Evolutionary conservation across 2,329 filamentous ascomycete genomes (phyloP).

Genomic region (Zymoseptoria tritici): DNA sequence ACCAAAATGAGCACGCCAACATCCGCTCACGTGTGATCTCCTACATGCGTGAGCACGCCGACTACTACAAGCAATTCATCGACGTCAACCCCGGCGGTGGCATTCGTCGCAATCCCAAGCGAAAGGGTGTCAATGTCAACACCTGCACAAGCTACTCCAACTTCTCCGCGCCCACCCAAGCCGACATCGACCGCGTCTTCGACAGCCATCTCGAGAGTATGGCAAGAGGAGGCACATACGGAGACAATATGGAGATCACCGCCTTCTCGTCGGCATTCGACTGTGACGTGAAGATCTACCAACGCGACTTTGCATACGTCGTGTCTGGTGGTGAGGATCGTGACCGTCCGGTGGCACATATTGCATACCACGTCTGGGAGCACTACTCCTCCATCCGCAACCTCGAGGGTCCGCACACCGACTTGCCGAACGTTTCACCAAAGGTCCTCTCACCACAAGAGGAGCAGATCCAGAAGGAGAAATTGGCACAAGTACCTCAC

Average conservation of each 20-base stretch:
- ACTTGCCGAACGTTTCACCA: conserved; percentile 43
- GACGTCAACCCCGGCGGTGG: conserved; percentile 47
- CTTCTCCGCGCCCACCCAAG: conserved; percentile 42
- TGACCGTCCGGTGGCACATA: conserved; percentile 40
- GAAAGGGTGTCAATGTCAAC: conserved; percentile 46
- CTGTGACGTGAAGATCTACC: conserved; percentile 57
- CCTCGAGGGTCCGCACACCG: conserved; percentile 51
- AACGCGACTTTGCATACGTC: conserved; percentile 46
- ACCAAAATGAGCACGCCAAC: conserved; percentile 49
- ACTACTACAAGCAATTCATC: conserved; percentile 60
- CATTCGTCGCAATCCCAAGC: conserved; percentile 51
- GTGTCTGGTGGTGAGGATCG: conserved; percentile 34
- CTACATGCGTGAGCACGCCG: conserved; percentile 54
- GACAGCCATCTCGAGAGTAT: conserved; percentile 52
- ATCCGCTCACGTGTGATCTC: conserved; percentile 54
- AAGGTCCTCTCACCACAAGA: conserved; percentile 35
- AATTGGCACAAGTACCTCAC: conserved; percentile 33
- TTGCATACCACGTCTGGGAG: conserved; percentile 47
- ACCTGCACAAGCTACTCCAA: conserved; percentile 38
- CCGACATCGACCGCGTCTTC: conserved; percentile 47
- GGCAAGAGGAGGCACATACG: conserved; percentile 54
- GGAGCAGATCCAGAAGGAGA: conserved; percentile 32
- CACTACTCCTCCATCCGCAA: conserved; percentile 62
- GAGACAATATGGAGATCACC: conserved; percentile 60
- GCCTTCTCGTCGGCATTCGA: conserved; percentile 58